Evolutionary conservation across 116 monocot genomes (phyloP).

Genomic region (Posidonia oceanica): DNA sequence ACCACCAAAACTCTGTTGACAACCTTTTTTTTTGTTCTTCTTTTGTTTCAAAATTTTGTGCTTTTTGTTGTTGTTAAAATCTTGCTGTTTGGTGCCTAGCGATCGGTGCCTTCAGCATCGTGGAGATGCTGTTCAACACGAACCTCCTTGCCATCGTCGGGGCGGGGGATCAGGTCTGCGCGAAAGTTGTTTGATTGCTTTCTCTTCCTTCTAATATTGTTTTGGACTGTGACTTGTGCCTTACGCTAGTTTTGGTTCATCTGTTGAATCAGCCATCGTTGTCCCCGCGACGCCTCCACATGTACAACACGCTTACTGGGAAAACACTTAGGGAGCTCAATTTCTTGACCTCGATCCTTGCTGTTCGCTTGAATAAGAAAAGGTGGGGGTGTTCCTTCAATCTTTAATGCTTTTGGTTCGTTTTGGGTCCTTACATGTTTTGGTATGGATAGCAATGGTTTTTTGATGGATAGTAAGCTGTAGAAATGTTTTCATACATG

Average conservation of each 20-base stretch:
- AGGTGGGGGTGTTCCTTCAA: conserved; percentile 30
- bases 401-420: neutral
- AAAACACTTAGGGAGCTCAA: conserved; percentile 57
- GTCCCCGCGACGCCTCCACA: conserved; percentile 77
- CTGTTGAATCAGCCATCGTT: conserved; percentile 44
- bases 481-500: too few species aligned
- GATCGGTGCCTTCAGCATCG: conserved; percentile 72
- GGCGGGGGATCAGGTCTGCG: conserved; percentile 71
- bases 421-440: too few species aligned
- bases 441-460: too few species aligned
- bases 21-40: neutral
- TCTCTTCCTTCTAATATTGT: neutral
- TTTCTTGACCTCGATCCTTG: conserved; percentile 78
- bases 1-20: neutral
- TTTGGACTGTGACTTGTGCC: neutral
- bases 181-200: neutral
- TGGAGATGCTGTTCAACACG: conserved; percentile 83
- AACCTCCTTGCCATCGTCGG: conserved; percentile 82
- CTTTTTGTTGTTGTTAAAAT: neutral
- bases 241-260: neutral
- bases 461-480: too few species aligned
- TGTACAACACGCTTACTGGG: conserved; percentile 61
- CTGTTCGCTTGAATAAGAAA: conserved; percentile 75
- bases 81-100: conserved; percentile 21
- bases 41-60: neutral